phyloP scores from a whole-genome alignment of 2,329 filamentous ascomycete genomes.

The Coniochaeta hoffmannii region DNA sequence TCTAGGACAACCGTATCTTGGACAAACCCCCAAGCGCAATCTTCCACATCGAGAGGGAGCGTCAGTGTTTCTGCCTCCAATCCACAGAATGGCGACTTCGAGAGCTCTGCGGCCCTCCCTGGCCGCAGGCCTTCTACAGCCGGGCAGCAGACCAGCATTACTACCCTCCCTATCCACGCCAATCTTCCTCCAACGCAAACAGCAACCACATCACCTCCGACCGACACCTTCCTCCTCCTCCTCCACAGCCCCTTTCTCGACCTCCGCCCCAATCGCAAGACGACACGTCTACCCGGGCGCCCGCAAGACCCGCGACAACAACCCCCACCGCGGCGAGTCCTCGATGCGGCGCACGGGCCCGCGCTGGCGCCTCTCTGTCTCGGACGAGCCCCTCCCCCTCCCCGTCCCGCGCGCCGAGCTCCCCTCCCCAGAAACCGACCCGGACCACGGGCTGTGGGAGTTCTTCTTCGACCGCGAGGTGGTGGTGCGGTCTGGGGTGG shows the following conservation, averaged over 20 bases:
- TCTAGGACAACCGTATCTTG: slow-evolving; percentile 6
- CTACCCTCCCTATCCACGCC: slow-evolving; percentile 19
- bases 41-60: not conserved
- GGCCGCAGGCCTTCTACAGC: slow-evolving; percentile 19
- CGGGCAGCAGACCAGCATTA: not conserved
- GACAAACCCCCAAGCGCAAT: not conserved
- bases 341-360: slow-evolving; percentile 71
- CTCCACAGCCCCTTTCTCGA: slow-evolving; percentile 39
- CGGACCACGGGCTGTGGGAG: slow-evolving; percentile 81
- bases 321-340: slow-evolving; percentile 73
- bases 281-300: slow-evolving; percentile 27
- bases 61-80: not conserved
- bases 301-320: slow-evolving; percentile 60
- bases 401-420: slow-evolving; percentile 48
- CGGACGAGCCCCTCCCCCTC: slow-evolving; percentile 62
- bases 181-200: slow-evolving; percentile 13
- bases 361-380: slow-evolving; percentile 66
- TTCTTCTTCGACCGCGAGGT: slow-evolving; percentile 74
- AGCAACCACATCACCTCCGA: not conserved
- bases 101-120: slow-evolving; percentile 17
- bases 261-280: slow-evolving; percentile 40
- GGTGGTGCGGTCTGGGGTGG: slow-evolving; percentile 63
- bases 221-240: not conserved
- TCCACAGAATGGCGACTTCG: slow-evolving; percentile 11
- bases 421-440: slow-evolving; percentile 52